These are phyloP conservation scores for Vitis rupestris DNA, from an alignment of 164 flowering plant species.

Conservation along the genomic window DNA sequence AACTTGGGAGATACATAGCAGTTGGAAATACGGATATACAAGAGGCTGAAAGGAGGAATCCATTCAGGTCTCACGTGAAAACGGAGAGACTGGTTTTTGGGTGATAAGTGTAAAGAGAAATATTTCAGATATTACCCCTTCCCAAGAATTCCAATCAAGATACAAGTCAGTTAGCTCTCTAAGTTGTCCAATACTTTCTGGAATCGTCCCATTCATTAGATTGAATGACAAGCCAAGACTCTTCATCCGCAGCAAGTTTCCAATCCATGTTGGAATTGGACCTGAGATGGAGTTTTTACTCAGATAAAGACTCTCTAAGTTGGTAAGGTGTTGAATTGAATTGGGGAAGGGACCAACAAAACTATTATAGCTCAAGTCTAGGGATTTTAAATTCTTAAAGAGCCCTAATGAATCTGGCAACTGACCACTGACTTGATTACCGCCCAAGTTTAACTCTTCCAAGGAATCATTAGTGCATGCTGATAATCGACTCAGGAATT, in stretches of 20 bases:
- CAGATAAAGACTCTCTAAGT: no score
- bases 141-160: conserved; percentile 13
- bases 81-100: conserved; percentile 3
- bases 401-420: no score
- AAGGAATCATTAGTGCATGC: no score
- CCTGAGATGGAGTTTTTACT: neutral
- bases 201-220: conserved; percentile 22
- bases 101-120: neutral
- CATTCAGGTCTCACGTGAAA: conserved; percentile 16
- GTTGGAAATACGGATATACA: neutral
- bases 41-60: conserved; percentile 28
- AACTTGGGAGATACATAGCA: conserved; percentile 18
- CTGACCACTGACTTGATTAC: no score
- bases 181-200: conserved; percentile 17
- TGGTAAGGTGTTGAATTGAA: no score
- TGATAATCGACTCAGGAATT: no score
- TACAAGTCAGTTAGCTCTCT: conserved; percentile 2
- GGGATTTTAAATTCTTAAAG: no score
- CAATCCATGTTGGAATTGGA: conserved; percentile 17
- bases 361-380: no score
- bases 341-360: no score
- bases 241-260: conserved; percentile 8
- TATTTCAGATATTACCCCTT: neutral
- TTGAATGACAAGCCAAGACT: conserved; percentile 1
- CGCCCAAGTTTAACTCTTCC: no score